Evolutionary conservation across 345 rosid genomes (phyloP).

Genomic region (Cardamine occulta): DNA sequence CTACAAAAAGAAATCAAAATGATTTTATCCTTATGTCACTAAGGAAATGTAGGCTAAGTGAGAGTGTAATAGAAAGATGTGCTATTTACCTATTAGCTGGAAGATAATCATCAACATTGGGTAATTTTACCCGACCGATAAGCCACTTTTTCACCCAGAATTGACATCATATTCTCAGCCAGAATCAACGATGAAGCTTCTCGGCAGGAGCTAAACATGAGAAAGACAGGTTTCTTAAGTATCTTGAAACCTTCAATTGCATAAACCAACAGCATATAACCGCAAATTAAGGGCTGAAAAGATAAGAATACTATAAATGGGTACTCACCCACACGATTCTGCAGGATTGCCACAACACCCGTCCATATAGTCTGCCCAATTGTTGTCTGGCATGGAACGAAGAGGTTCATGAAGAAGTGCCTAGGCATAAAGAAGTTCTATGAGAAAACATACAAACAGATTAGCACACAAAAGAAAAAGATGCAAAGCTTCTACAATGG

Average conservation of each 20-base stretch:
- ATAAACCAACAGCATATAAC: constrained; percentile 17
- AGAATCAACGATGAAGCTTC: constrained; percentile 75
- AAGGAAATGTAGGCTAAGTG: neutral
- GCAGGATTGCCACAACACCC: constrained; percentile 80
- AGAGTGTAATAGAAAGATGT: neutral
- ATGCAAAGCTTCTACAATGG: constrained; percentile 8
- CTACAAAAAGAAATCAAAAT: constrained; percentile 48
- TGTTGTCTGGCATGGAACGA: constrained; percentile 49
- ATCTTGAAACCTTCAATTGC: constrained; percentile 33
- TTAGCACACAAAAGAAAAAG: neutral
- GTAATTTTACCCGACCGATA: constrained; percentile 55
- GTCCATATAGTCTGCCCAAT: constrained; percentile 66
- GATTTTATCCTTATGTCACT: neutral
- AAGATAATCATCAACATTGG: constrained; percentile 54
- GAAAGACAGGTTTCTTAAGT: constrained; percentile 31
- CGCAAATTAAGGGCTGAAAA: neutral
- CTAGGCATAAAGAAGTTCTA: constrained; percentile 42
- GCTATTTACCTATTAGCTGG: constrained; percentile 67
- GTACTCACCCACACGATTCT: constrained; percentile 80
- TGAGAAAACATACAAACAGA: constrained; percentile 28
- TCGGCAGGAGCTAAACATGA: constrained; percentile 74
- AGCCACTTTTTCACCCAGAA: constrained; percentile 80
- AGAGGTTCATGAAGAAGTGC: constrained; percentile 62
- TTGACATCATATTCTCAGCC: constrained; percentile 70
- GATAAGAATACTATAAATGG: constrained; percentile 12